Percentiles rank a stretch among this genome's conserved stretches.
Conservation (phyloP, 2,329 filamentous ascomycete species). For the Pochonia chlamydosporia region DNA sequence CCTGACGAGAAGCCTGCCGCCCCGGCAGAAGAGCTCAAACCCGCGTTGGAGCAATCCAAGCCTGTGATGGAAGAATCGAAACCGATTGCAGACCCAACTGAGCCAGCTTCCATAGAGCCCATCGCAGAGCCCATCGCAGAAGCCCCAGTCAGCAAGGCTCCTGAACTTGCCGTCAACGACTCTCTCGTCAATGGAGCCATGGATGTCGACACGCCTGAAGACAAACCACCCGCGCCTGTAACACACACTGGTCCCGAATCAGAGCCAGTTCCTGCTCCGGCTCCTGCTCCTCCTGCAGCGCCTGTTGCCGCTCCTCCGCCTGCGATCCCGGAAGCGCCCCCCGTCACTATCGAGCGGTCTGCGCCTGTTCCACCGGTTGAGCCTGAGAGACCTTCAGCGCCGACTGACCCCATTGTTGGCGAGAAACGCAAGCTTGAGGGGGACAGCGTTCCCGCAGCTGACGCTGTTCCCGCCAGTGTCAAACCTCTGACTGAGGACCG, state of each 20-base stretch:
- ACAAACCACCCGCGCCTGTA: constrained; percentile 3
- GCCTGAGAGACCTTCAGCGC: too few relatives aligned
- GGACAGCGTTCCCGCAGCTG: constrained; percentile 11
- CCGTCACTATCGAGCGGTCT: not conserved
- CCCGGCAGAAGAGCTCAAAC: too few relatives aligned
- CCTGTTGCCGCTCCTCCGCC: constrained; percentile 3
- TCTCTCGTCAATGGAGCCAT: not conserved
- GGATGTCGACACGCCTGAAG: not conserved
- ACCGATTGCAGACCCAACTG: not conserved
- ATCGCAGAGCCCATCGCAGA: not conserved
- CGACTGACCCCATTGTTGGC: constrained; percentile 14
- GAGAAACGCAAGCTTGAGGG: constrained; percentile 37
- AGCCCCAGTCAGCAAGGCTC: too few relatives aligned
- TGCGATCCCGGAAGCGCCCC: not conserved
- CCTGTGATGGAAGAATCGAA: constrained; percentile 7
- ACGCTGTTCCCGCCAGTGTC: constrained; percentile 15
- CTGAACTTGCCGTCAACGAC: not conserved
- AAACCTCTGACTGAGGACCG: constrained; percentile 14
- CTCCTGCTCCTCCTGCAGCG: constrained; percentile 6
- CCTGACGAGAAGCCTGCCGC: constrained; percentile 13
- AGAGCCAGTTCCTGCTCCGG: constrained; percentile 6
- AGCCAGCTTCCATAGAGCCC: not conserved
- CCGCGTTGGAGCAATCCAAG: not conserved
- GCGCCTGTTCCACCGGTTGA: constrained; percentile 7
- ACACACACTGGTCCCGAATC: constrained; percentile 8